Conservation (phyloP, 2,329 filamentous ascomycete species). For the Thielaviopsis populi region DNA sequence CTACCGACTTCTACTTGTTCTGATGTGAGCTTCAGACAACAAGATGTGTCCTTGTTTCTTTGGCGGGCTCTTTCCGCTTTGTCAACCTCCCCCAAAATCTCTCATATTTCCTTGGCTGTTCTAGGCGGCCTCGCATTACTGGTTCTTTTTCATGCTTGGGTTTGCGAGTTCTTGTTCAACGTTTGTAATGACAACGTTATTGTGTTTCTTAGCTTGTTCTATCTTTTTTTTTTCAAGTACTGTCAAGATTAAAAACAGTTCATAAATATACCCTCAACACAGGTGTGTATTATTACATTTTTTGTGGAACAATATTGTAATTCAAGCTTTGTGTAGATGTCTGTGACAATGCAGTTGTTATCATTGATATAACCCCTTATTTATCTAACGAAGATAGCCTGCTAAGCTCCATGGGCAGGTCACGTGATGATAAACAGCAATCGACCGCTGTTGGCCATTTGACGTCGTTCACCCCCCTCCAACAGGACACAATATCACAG, state of each 20-base stretch:
- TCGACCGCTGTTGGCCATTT: neutral
- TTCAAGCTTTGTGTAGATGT: too few species aligned
- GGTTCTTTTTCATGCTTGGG: slow-evolving; percentile 11
- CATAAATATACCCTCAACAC: neutral
- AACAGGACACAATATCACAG: neutral
- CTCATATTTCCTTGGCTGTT: slow-evolving; percentile 6
- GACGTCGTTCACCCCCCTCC: neutral
- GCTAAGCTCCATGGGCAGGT: neutral
- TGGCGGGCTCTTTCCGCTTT: neutral
- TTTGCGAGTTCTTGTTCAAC: slow-evolving; percentile 10
- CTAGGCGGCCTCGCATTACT: slow-evolving; percentile 10
- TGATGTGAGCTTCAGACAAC: neutral
- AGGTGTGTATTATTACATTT: neutral
- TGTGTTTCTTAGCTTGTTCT: slow-evolving; percentile 5
- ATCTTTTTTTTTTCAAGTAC: slow-evolving; percentile 5
- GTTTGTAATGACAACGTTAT: slow-evolving; percentile 12
- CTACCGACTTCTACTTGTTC: neutral
- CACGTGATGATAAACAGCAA: neutral
- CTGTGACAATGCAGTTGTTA: too few species aligned
- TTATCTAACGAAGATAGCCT: neutral
- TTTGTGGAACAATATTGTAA: neutral
- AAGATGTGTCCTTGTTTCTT: neutral
- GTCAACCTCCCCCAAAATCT: neutral
- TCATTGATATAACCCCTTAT: too few species aligned
- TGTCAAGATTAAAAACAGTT: slow-evolving; percentile 13